Conservation (phyloP, 129 eudicot species). For the Heracleum sosnowskyi region DNA sequence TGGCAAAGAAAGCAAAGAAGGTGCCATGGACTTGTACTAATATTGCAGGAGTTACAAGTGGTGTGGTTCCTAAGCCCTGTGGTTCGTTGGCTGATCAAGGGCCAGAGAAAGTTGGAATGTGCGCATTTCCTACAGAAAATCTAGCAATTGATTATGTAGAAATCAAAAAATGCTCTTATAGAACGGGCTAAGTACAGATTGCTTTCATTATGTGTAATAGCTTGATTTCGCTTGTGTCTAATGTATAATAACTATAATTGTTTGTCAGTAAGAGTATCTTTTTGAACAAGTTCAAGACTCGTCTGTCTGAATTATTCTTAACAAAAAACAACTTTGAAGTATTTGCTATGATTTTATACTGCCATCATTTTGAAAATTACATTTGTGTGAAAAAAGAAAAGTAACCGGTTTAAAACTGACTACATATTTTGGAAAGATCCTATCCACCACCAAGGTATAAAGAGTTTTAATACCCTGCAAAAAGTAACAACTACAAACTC, state of each 20-base stretch:
- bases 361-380: background rate
- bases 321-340: background rate
- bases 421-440: background rate
- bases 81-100: constrained; percentile 57
- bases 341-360: background rate
- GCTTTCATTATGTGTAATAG: background rate
- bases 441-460: background rate
- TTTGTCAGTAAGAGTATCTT: background rate
- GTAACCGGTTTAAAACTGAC: background rate
- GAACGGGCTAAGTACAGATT: constrained; percentile 2
- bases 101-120: constrained; percentile 35
- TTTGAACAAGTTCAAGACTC: too few relatives aligned
- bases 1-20: constrained; percentile 70
- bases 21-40: constrained; percentile 73
- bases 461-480: background rate
- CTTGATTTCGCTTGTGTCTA: background rate
- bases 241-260: background rate
- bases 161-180: constrained; percentile 25
- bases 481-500: background rate
- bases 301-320: too few relatives aligned
- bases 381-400: background rate
- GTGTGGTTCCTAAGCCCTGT: constrained; percentile 65
- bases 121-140: constrained; percentile 46
- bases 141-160: constrained; percentile 22
- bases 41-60: constrained; percentile 51